These are phyloP conservation scores for Sphagnum magellanicum DNA, from an alignment of 228 moss, liverwort and hornwort genomes.

Conservation along the genomic window DNA sequence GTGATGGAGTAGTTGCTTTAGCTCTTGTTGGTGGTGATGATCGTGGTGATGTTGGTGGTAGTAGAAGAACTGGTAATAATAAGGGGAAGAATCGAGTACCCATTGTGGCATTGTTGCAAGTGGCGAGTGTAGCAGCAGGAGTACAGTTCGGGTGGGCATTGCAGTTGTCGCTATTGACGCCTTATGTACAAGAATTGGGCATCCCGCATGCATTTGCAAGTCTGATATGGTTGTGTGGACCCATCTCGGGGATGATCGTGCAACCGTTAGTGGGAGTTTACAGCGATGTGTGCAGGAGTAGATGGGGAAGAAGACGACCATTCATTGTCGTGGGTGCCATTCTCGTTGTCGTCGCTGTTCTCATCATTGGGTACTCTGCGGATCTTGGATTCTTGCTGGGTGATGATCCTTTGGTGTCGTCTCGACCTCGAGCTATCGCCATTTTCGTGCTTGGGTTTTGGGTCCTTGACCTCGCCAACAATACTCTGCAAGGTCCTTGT, in stretches of 20 bases:
- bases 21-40: too few relatives aligned
- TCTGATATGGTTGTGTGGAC: conserved; percentile 77
- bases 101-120: conserved; percentile 26
- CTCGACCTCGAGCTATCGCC: conserved; percentile 46
- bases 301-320: conserved; percentile 64
- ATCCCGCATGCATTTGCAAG: conserved; percentile 77
- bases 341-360: conserved; percentile 47
- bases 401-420: conserved; percentile 13
- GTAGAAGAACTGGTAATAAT: background rate
- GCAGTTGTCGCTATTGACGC: conserved; percentile 39
- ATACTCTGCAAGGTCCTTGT: conserved; percentile 85
- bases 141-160: conserved; percentile 45
- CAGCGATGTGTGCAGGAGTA: conserved; percentile 64
- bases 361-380: conserved; percentile 57
- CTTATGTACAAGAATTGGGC: conserved; percentile 75
- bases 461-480: conserved; percentile 82
- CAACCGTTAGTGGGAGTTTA: conserved; percentile 81
- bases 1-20: too few relatives aligned
- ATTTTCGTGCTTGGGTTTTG: conserved; percentile 79
- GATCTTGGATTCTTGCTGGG: conserved; percentile 63
- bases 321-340: conserved; percentile 59
- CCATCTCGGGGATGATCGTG: conserved; percentile 76
- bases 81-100: conserved; percentile 28
- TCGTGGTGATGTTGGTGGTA: too few relatives aligned
- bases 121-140: conserved; percentile 36